These are phyloP conservation scores for Colletotrichum scovillei DNA, from an alignment of 2,329 filamentous ascomycete genomes.

Conservation along the genomic window DNA sequence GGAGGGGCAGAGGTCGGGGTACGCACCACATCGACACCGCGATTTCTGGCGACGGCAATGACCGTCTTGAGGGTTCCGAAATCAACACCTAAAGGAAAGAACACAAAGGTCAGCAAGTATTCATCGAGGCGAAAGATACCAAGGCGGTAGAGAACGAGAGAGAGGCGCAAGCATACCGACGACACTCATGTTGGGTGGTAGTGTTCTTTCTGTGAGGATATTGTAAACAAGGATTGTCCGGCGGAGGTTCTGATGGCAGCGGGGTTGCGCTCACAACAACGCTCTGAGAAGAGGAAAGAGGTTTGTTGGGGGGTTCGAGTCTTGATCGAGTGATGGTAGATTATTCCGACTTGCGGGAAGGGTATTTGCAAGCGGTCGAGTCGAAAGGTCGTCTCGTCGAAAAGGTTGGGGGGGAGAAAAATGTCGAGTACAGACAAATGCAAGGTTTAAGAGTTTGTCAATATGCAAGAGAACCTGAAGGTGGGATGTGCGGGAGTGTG, in stretches of 20 bases:
- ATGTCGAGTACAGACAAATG: slow-evolving; percentile 25
- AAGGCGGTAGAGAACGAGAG: background rate
- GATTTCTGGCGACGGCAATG: slow-evolving; percentile 96
- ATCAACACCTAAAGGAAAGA: slow-evolving; percentile 75
- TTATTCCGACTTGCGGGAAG: slow-evolving; percentile 33
- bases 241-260: slow-evolving; percentile 18
- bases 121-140: background rate
- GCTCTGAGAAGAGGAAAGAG: slow-evolving; percentile 13
- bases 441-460: slow-evolving; percentile 34
- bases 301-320: slow-evolving; percentile 1
- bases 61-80: slow-evolving; percentile 97
- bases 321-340: slow-evolving; percentile 1
- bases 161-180: slow-evolving; percentile 56
- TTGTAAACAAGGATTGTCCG: slow-evolving; percentile 31
- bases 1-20: slow-evolving; percentile 39
- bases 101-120: slow-evolving; percentile 32
- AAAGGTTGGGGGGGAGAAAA: slow-evolving; percentile 1
- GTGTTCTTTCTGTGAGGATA: slow-evolving; percentile 19
- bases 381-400: slow-evolving; percentile 28
- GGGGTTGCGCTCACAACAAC: slow-evolving; percentile 34
- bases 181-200: slow-evolving; percentile 62
- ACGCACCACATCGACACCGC: slow-evolving; percentile 98
- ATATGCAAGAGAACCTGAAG: slow-evolving; percentile 33
- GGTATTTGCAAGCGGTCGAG: slow-evolving; percentile 33
- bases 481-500: slow-evolving; percentile 30